Evolutionary conservation across 805 yeast species (phyloP).

Genomic region (Lachancea quebecensis): DNA sequence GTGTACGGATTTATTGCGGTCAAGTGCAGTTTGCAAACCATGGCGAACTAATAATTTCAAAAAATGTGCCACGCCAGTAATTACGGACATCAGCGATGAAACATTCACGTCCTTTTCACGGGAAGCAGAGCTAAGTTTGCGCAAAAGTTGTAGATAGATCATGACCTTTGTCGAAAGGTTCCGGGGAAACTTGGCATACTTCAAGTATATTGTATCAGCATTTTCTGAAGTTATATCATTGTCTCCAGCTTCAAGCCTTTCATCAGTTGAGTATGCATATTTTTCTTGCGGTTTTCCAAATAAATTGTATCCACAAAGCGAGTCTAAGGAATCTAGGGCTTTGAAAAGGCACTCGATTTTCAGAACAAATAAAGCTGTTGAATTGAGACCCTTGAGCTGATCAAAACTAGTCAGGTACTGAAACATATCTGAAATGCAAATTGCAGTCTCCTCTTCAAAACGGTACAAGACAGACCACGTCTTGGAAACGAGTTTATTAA

Average conservation of each 20-base stretch:
- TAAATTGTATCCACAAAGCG: constrained; percentile 1
- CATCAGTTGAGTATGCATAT: background rate
- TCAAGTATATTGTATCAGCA: constrained; percentile 2
- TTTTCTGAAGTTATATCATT: background rate
- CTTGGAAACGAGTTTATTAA: constrained; percentile 51
- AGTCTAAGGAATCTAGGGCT: constrained; percentile 54
- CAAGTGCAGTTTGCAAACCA: constrained; percentile 74
- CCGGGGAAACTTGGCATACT: constrained; percentile 55
- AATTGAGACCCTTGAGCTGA: constrained; percentile 55
- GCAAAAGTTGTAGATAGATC: constrained; percentile 75
- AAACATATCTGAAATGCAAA: constrained; percentile 86
- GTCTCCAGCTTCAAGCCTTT: constrained; percentile 11
- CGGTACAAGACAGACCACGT: constrained; percentile 86
- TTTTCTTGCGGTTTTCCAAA: background rate
- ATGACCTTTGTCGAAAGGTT: constrained; percentile 83
- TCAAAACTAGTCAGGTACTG: constrained; percentile 72
- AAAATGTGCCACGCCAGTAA: constrained; percentile 89
- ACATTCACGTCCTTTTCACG: constrained; percentile 29
- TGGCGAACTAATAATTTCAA: constrained; percentile 75
- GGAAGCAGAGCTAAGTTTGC: constrained; percentile 46
- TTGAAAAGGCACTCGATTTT: constrained; percentile 70
- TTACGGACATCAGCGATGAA: constrained; percentile 68
- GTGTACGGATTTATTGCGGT: constrained; percentile 49
- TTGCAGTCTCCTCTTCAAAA: constrained; percentile 86
- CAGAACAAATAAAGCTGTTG: constrained; percentile 65